Evolutionary conservation across 2,329 filamentous ascomycete genomes (phyloP).

Genomic region (Alternaria sp.): DNA sequence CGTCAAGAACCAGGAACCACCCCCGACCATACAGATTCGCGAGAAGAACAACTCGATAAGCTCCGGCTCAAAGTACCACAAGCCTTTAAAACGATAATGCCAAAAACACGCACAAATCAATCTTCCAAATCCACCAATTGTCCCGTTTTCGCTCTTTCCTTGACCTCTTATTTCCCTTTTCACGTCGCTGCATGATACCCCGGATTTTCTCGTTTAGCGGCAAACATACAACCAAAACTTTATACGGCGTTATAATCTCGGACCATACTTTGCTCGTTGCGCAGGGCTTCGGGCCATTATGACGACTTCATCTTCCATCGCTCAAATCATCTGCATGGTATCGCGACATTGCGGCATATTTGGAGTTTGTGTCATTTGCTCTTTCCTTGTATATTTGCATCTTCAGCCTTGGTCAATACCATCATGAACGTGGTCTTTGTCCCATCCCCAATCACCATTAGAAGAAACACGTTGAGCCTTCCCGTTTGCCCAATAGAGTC

Average conservation of each 20-base stretch:
- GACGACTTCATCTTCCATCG: neutral
- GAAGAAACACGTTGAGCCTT: constrained; percentile 1
- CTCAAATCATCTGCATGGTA: constrained; percentile 4
- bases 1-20: constrained; percentile 30
- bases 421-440: neutral
- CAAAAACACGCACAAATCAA: constrained; percentile 2
- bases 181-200: constrained; percentile 36
- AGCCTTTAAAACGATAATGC: constrained; percentile 21
- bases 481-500: neutral
- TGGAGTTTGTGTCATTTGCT: constrained; percentile 5
- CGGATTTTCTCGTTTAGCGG: constrained; percentile 26
- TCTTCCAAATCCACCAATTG: neutral
- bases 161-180: constrained; percentile 12
- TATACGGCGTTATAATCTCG: constrained; percentile 9
- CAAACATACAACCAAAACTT: constrained; percentile 9
- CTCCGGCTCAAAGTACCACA: constrained; percentile 25
- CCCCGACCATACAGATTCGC: constrained; percentile 32
- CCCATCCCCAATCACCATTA: neutral
- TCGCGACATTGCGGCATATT: constrained; percentile 7
- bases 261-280: neutral
- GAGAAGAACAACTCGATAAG: constrained; percentile 36
- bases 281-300: neutral
- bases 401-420: neutral
- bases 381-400: constrained; percentile 1
- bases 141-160: neutral